phyloP scores from a whole-genome alignment of 495 filamentous ascomycete species.

The Lophiotrema nucula region DNA sequence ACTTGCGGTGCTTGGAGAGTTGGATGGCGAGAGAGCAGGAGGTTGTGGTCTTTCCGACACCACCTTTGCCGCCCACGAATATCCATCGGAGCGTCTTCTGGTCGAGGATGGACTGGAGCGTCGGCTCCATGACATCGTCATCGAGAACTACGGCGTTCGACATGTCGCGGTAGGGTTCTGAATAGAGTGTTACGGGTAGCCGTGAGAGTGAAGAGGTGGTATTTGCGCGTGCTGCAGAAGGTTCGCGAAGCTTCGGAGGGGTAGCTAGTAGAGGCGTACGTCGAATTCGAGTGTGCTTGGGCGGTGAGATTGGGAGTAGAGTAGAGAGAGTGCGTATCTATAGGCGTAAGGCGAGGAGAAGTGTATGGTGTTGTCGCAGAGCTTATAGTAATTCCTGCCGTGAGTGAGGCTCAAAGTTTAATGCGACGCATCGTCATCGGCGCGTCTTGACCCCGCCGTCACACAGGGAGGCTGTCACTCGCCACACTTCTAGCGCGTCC shows the following conservation, averaged over 20 bases:
- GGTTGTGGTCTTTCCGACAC: conserved; percentile 99
- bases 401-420: too few relatives aligned
- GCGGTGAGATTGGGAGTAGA: too few relatives aligned
- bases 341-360: too few relatives aligned
- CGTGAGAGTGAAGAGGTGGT: not conserved
- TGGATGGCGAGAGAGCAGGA: conserved; percentile 98
- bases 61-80: conserved; percentile 98
- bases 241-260: conserved; percentile 19
- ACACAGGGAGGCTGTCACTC: not conserved
- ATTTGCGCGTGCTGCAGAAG: not conserved
- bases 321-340: too few relatives aligned
- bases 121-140: conserved; percentile 81
- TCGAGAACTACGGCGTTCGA: conserved; percentile 60
- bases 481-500: not conserved
- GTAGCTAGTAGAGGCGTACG: too few relatives aligned
- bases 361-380: too few relatives aligned
- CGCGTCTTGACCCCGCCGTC: not conserved
- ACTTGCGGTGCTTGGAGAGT: conserved; percentile 92
- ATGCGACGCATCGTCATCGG: conserved; percentile 2
- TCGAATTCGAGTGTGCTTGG: too few relatives aligned
- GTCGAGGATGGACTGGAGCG: conserved; percentile 89
- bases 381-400: too few relatives aligned
- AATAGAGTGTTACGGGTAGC: not conserved
- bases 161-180: conserved; percentile 47
- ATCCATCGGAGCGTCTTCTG: conserved; percentile 97